phyloP scores from a whole-genome alignment of 164 flowering plant species.

The Akebia trifoliata region DNA sequence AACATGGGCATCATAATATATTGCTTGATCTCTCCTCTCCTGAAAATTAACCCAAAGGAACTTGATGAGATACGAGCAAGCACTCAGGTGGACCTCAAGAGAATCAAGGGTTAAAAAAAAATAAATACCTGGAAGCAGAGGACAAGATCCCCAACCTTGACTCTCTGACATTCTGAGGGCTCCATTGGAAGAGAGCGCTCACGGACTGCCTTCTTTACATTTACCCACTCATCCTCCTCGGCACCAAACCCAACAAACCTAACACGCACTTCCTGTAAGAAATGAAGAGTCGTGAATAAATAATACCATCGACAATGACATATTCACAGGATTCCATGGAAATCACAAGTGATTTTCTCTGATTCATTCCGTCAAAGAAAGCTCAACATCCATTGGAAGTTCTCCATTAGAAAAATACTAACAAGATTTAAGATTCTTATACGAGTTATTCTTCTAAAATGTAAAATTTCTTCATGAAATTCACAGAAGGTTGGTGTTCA shows the following conservation, averaged over 20 bases:
- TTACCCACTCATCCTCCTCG: constrained; percentile 91
- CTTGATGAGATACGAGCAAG: not conserved
- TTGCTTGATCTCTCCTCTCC: constrained; percentile 65
- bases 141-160: constrained; percentile 64
- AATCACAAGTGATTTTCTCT: too few relatives aligned
- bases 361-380: too few relatives aligned
- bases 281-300: not conserved
- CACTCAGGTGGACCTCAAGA: not conserved
- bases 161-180: constrained; percentile 63
- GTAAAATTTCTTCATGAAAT: too few relatives aligned
- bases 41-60: constrained; percentile 20
- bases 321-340: not conserved
- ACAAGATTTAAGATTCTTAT: too few relatives aligned
- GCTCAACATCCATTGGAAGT: too few relatives aligned
- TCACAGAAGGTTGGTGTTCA: too few relatives aligned
- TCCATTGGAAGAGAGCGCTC: constrained; percentile 80
- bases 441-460: too few relatives aligned
- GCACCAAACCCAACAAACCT: constrained; percentile 73
- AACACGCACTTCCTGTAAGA: constrained; percentile 76
- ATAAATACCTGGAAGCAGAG: constrained; percentile 70
- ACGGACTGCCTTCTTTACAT: constrained; percentile 46
- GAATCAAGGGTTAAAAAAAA: not conserved
- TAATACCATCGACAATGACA: not conserved
- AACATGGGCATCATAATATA: constrained; percentile 72
- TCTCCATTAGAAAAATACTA: too few relatives aligned